Evolutionary conservation across 2,329 filamentous ascomycete species (phyloP), one percentile per base, ranked within the genome.

Genomic region (Pseudocercospora musae): DNA sequence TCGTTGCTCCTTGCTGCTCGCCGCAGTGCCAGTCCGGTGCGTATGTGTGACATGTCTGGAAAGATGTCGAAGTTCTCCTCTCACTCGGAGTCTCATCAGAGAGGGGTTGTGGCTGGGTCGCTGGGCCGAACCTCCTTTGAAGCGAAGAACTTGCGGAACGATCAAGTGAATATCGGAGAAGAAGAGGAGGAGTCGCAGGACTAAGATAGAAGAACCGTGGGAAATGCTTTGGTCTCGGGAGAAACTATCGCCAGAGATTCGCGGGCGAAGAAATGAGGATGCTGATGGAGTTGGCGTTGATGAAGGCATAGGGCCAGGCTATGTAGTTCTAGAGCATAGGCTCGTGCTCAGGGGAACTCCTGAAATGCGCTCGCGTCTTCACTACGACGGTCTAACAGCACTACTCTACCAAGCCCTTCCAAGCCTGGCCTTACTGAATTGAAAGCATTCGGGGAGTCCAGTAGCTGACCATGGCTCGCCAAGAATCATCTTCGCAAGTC

Each of bases 401-500:
- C 21, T 31, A 29, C 48, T 44, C 40, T 57, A 68, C 66, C 66
- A 68, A 18, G 62, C 66, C 18, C 56, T 58, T 9, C 53, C 56
- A 15, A 68, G 21, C 44, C 66, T 64, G 15, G 58, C 62, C 25
- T 59, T 48, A 25, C 66, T 68, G 53, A 63, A 69, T 37, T 65
- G 58, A 23, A 70, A 70, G 31, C 66, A 67, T 40, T 69, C 68
- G n/a, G 68, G 68, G 25, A 68, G 61, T 18, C 62, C 66, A 10
- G 66, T 69, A 5, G 60, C 54, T 18, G 63, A 54, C 68, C 68
- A 70, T n/a, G 57, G 37, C 31, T 66, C 59, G 10, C 66, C 78
- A 4, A 76, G 71, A 3, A 79, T 75, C 20, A 81, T 64, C 63
- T 79, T 79, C 2, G 72, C 78, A 18, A 81, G 59, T 0, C 78